phyloP scores from a whole-genome alignment of 2,329 filamentous ascomycete species.

The Coniella lustricola region DNA sequence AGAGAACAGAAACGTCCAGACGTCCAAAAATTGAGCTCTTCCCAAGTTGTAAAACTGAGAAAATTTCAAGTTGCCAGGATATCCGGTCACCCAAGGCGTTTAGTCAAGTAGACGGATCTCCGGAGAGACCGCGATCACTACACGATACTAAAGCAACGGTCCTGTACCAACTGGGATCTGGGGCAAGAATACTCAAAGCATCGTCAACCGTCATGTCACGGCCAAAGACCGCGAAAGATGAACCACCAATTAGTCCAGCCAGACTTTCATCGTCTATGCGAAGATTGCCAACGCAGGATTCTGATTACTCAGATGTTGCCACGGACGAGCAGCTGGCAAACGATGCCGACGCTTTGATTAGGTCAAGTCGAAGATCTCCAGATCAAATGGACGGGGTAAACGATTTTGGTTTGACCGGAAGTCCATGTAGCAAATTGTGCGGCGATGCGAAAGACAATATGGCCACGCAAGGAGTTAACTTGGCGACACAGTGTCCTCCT shows the following conservation, averaged over 20 bases:
- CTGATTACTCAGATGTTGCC: background rate
- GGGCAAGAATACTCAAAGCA: slow-evolving; percentile 12
- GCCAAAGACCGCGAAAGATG: slow-evolving; percentile 3
- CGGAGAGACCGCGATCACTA: slow-evolving; percentile 1
- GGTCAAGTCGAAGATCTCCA: background rate
- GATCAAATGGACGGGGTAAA: slow-evolving; percentile 12
- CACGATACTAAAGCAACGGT: slow-evolving; percentile 3
- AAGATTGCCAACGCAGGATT: slow-evolving; percentile 1
- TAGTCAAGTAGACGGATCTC: background rate
- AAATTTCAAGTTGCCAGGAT: background rate
- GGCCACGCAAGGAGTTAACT: background rate
- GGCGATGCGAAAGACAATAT: background rate
- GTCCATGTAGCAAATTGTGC: slow-evolving; percentile 4
- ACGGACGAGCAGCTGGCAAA: background rate
- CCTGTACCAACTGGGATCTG: slow-evolving; percentile 3
- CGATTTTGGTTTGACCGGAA: slow-evolving; percentile 1
- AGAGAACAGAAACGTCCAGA: background rate
- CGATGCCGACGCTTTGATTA: background rate
- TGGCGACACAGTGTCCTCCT: background rate
- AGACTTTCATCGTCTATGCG: slow-evolving; percentile 1
- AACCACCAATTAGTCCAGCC: background rate
- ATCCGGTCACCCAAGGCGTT: background rate
- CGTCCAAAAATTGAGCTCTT: background rate
- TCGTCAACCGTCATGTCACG: slow-evolving; percentile 11
- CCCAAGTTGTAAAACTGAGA: background rate